Percentiles rank a stretch among this genome's conserved stretches.
These are phyloP conservation scores for Artomyces pyxidatus DNA, from an alignment of 768 basidiomycete genomes.

Conservation along the genomic window DNA sequence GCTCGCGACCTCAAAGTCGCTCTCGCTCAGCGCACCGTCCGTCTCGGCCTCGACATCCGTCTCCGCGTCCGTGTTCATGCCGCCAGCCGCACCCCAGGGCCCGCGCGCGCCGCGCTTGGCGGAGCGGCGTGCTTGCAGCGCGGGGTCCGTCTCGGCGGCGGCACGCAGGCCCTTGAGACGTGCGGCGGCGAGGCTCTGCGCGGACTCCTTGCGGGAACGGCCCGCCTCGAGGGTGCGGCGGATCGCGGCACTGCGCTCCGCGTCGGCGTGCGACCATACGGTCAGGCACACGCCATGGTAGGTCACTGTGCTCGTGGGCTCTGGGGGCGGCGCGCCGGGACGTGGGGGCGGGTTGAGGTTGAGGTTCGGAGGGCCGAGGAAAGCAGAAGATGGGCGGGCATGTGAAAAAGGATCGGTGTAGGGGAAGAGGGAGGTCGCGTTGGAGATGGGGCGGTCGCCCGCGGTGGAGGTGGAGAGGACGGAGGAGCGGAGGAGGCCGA, in stretches of 20 bases:
- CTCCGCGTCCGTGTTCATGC: slow-evolving; percentile 51
- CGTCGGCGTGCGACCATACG: slow-evolving; percentile 94
- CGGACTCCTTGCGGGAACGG: slow-evolving; percentile 70
- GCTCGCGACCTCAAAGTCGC: slow-evolving; percentile 78
- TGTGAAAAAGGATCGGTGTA: slow-evolving; percentile 69
- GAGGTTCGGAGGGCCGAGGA: slow-evolving; percentile 68
- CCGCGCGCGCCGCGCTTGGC: slow-evolving; percentile 54
- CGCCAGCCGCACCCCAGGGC: slow-evolving; percentile 54
- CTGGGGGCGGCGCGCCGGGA: slow-evolving; percentile 1
- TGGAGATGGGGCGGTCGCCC: slow-evolving; percentile 40
- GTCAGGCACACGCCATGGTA: slow-evolving; percentile 91
- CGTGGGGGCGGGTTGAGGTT: slow-evolving; percentile 14
- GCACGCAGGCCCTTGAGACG: slow-evolving; percentile 55
- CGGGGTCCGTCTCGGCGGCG: slow-evolving; percentile 49
- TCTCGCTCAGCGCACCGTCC: slow-evolving; percentile 75
- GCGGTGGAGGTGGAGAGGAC: slow-evolving; percentile 47
- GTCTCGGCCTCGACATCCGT: slow-evolving; percentile 65
- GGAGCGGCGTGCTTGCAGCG: slow-evolving; percentile 46
- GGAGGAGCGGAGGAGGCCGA: slow-evolving; percentile 66
- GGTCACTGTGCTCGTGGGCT: slow-evolving; percentile 43
- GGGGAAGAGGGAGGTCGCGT: slow-evolving; percentile 64
- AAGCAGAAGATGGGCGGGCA: slow-evolving; percentile 70
- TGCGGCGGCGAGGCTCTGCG: slow-evolving; percentile 61
- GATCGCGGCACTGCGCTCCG: slow-evolving; percentile 77
- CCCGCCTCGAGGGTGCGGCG: slow-evolving; percentile 75